Conservation (phyloP, 345 rosid species). For the Gossypioides kirkii region DNA sequence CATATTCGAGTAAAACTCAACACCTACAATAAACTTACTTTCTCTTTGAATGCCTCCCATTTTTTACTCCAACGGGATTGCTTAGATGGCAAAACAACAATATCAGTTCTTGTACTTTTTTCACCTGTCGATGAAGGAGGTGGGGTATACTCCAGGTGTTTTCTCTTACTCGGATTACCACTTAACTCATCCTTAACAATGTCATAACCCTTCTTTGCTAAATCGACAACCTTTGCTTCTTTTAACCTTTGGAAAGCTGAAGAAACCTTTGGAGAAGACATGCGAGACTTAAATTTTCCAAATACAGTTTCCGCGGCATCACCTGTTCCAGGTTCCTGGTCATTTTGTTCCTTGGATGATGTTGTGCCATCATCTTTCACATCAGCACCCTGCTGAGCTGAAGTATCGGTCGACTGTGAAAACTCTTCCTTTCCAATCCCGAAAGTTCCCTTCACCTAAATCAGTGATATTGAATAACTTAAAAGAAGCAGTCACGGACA, state of each 20-base stretch:
- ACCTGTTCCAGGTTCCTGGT: conserved; percentile 38
- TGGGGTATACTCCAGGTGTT: conserved; percentile 77
- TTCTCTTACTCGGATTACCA: conserved; percentile 58
- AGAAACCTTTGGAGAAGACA: conserved; percentile 64
- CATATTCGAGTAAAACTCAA: not conserved
- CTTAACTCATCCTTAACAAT: conserved; percentile 79
- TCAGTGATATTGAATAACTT: conserved; percentile 2
- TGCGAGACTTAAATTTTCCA: conserved; percentile 58
- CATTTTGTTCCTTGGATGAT: conserved; percentile 43
- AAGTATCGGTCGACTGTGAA: conserved; percentile 34
- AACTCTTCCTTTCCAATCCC: conserved; percentile 49
- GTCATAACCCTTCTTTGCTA: conserved; percentile 84
- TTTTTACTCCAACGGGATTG: conserved; percentile 71
- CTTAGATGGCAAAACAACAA: conserved; percentile 55
- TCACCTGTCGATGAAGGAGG: conserved; percentile 57
- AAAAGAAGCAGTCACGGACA: not conserved
- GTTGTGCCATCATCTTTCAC: conserved; percentile 32
- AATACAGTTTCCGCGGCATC: conserved; percentile 51
- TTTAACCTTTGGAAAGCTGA: conserved; percentile 57
- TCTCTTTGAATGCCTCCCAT: conserved; percentile 64
- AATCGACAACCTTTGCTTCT: conserved; percentile 63
- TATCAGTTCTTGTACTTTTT: conserved; percentile 75
- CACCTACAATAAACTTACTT: conserved; percentile 32
- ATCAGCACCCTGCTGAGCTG: conserved; percentile 36
- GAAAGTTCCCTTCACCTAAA: conserved; percentile 76